Evolutionary conservation across 2,329 filamentous ascomycete species (phyloP), one percentile per base, ranked within the genome.

Genomic region (Pseudonectria buxi): DNA sequence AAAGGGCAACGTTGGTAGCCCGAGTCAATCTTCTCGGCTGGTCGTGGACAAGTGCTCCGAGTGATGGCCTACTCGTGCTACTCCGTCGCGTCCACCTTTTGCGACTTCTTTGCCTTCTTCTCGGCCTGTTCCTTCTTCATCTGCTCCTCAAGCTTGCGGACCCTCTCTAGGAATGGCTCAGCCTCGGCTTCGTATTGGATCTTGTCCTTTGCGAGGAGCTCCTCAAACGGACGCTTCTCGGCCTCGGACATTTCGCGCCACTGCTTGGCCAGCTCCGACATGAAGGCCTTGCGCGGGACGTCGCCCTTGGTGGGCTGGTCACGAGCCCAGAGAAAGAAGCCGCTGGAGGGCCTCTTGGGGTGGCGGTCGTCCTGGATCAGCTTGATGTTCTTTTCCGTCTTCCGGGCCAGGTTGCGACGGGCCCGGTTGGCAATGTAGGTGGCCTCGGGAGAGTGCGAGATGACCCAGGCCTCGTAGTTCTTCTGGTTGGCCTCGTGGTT

Each of bases 361-460:
- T 59, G 42, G 27, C 74, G 72, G 3, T 64, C 56, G 47, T 78
- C 74, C 3, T 41, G 43, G 44, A 78, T 64, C 13, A 35, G 1
- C 13, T 33, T n/a, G 28, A 24, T 3, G 14, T 36, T 49, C 44
- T 53, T 49, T 32, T 48, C 41, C 33, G 50, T 49, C 36, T 64
- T 60, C 35, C 52, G 60, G 37, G 54, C 56, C 30, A 78, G 62
- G 16, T 41, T 42, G 7, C 30, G 43, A 37, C 74, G 74, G 14
- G 71, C 69, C 3, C 41, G 43, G 59, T 74, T 76, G 41, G 74
- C 72, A 3, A 55, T 41, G 31, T 50, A 42, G 35, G 76, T 68
- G 22, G 61, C 55, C 33, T 54, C 49, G 3, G 59, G 54, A 4
- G 64, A 53, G 45, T 67, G 51, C 18, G 53, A 57, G 40, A 67